Conservation (phyloP, 1,284 basidiomycete genomes). For the Ceratobasidium sp. region DNA sequence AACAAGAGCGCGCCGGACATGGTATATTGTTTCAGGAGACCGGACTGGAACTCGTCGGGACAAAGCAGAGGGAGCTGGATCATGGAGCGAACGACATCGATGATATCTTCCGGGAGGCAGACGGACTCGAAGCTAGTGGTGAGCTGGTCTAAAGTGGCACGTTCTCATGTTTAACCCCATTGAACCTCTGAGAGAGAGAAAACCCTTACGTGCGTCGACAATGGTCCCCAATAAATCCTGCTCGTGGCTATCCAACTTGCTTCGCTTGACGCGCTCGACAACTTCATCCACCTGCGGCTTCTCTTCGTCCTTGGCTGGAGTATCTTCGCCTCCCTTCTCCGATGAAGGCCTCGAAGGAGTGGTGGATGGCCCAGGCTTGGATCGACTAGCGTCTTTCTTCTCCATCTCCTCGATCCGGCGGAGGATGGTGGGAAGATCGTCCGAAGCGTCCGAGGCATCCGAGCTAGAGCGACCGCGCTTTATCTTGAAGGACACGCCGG, state of each 20-base stretch:
- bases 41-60: slow-evolving; percentile 89
- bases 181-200: background rate
- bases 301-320: background rate
- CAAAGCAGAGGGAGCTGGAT: slow-evolving; percentile 91
- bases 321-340: background rate
- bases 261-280: slow-evolving; percentile 77
- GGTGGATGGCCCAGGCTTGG: background rate
- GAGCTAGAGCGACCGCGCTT: background rate
- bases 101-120: slow-evolving; percentile 83
- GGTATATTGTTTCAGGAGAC: slow-evolving; percentile 89
- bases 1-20: slow-evolving; percentile 92
- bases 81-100: slow-evolving; percentile 88
- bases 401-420: slow-evolving; percentile 10
- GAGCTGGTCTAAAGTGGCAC: slow-evolving; percentile 64
- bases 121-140: slow-evolving; percentile 86
- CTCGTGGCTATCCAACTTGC: slow-evolving; percentile 81
- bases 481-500: background rate
- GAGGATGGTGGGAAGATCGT: background rate
- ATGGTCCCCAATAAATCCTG: slow-evolving; percentile 82
- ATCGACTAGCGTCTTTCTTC: background rate
- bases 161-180: slow-evolving; percentile 36
- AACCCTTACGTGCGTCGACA: slow-evolving; percentile 74
- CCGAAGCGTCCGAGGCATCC: background rate
- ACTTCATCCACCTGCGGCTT: slow-evolving; percentile 62
- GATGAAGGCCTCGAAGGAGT: background rate